A percentile compares a stretch with the other conserved stretches of the same genome.
Conservation (phyloP, 371 early-diverging fungal species). For the Cladochytrium tenue region DNA sequence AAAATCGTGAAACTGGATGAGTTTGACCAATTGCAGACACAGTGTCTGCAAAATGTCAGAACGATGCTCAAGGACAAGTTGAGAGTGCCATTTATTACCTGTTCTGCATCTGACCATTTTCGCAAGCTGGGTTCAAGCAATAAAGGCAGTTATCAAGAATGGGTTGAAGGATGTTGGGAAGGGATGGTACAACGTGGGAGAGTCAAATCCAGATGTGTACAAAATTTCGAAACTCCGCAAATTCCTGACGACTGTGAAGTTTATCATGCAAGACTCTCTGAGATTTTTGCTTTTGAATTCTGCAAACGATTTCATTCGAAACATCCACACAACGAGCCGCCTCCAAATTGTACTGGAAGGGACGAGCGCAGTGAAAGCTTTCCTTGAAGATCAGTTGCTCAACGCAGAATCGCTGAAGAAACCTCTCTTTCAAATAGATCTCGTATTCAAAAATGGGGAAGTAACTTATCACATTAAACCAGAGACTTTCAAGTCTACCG, state of each 20-base stretch:
- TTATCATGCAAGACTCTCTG: constrained; percentile 60
- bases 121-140: constrained; percentile 44
- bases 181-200: constrained; percentile 64
- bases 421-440: constrained; percentile 53
- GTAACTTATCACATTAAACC: constrained; percentile 50
- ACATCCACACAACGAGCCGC: constrained; percentile 37
- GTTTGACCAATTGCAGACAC: constrained; percentile 55
- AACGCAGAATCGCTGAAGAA: constrained; percentile 17
- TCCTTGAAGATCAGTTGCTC: constrained; percentile 20
- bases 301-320: constrained; percentile 37
- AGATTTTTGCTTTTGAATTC: constrained; percentile 51
- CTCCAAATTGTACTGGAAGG: constrained; percentile 43
- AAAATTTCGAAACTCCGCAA: constrained; percentile 50
- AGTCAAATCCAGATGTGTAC: constrained; percentile 59
- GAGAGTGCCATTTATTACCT: not conserved
- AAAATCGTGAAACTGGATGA: constrained; percentile 58
- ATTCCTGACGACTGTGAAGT: constrained; percentile 56
- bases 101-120: not conserved
- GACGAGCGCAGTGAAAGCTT: constrained; percentile 47
- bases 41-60: constrained; percentile 43
- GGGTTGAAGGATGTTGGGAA: constrained; percentile 61
- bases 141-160: constrained; percentile 44
- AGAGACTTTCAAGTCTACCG: constrained; percentile 30
- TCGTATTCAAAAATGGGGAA: constrained; percentile 46
- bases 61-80: constrained; percentile 49